phyloP scores from a whole-genome alignment of 257 asterid genomes.

The Lycium ferocissimum region DNA sequence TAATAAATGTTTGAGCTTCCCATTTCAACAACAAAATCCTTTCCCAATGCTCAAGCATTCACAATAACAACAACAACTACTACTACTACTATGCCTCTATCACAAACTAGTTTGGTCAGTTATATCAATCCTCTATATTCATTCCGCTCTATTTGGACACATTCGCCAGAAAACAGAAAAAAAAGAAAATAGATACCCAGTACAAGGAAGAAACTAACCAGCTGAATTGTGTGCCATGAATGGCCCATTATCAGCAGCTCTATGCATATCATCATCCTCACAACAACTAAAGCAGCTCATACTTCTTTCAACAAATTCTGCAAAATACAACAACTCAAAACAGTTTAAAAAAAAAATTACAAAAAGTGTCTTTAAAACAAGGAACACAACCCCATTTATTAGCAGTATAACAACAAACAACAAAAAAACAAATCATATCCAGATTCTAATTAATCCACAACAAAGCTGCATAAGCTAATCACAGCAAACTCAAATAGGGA shows the following conservation, averaged over 20 bases:
- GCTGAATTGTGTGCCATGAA: conserved; percentile 43
- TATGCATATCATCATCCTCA: conserved; percentile 61
- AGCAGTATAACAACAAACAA: neutral
- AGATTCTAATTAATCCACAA: neutral
- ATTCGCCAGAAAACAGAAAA: neutral
- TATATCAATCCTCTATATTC: neutral
- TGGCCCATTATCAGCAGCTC: conserved; percentile 66
- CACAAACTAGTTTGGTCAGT: neutral
- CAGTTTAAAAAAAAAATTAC: neutral
- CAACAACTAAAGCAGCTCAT: conserved; percentile 87
- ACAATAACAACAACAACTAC: neutral
- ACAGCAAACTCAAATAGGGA: neutral
- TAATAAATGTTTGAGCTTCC: conserved; percentile 1
- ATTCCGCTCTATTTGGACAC: neutral
- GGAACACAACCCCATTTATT: neutral
- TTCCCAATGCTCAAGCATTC: neutral
- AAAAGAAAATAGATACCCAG: neutral
- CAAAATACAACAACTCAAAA: conserved; percentile 6
- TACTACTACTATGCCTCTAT: neutral
- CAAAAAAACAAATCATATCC: neutral
- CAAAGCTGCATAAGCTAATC: neutral
- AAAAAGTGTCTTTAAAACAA: neutral
- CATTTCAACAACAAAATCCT: neutral
- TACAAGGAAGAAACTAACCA: conserved; percentile 49
- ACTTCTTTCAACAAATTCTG: conserved; percentile 27